Evolutionary conservation across 192 early-diverging fungal species (phyloP).

Genomic region (Backusella tarrabulga): DNA sequence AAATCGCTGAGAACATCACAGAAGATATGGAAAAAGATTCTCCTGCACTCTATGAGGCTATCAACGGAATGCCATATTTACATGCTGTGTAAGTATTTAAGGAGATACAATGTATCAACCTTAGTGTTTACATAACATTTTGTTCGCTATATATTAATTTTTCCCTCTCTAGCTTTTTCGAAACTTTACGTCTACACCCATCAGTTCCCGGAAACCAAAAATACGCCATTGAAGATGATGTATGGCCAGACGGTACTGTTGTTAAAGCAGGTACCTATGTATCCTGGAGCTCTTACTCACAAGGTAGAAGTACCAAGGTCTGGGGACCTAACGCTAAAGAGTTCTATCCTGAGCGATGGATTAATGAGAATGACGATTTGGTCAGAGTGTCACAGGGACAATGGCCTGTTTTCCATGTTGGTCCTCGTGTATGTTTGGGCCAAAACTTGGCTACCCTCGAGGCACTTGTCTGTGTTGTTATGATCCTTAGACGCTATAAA

Average conservation of each 20-base stretch:
- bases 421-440: conserved; percentile 43
- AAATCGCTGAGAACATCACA: conserved; percentile 27
- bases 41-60: conserved; percentile 25
- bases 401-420: conserved; percentile 59
- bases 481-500: conserved; percentile 36
- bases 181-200: conserved; percentile 66
- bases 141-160: not conserved
- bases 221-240: conserved; percentile 52
- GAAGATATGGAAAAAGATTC: conserved; percentile 29
- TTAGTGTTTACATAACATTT: not conserved
- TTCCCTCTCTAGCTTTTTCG: conserved; percentile 26
- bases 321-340: conserved; percentile 64
- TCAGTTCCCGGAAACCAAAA: conserved; percentile 62
- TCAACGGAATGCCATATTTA: conserved; percentile 31
- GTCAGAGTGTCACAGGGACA: conserved; percentile 39
- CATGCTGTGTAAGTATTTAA: conserved; percentile 36
- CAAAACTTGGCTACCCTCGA: conserved; percentile 47
- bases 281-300: conserved; percentile 47
- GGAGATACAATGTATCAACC: not conserved
- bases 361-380: conserved; percentile 38
- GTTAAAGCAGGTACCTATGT: conserved; percentile 53
- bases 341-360: conserved; percentile 68
- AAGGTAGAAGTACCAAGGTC: conserved; percentile 49
- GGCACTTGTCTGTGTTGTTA: conserved; percentile 38
- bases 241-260: conserved; percentile 58